Conservation (phyloP, 192 early-diverging fungal genomes). For the Coemansia sp. region DNA sequence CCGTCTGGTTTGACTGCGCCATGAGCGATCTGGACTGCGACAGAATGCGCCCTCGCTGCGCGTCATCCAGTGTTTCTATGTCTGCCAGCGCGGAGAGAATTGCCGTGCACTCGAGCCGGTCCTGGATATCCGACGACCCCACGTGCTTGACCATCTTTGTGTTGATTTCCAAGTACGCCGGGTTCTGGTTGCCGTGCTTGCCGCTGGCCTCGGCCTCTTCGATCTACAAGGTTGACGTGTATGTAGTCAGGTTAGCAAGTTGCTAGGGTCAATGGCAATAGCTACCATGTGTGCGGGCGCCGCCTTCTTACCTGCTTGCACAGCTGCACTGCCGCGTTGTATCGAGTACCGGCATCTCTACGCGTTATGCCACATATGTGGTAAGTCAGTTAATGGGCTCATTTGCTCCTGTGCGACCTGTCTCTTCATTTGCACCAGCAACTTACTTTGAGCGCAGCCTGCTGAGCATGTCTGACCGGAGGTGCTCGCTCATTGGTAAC, state of each 20-base stretch:
- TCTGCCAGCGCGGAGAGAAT: conserved; percentile 20
- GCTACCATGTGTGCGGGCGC: too few relatives aligned
- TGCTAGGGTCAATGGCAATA: too few relatives aligned
- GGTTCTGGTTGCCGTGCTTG: conserved; percentile 24
- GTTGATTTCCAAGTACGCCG: conserved; percentile 23
- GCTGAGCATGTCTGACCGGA: conserved; percentile 1
- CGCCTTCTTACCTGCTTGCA: neutral
- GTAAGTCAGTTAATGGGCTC: neutral
- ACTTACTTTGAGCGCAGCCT: conserved; percentile 21
- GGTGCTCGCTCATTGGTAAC: conserved; percentile 12
- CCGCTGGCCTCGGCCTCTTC: conserved; percentile 18
- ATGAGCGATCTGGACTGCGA: conserved; percentile 19
- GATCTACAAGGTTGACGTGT: conserved; percentile 25
- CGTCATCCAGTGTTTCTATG: conserved; percentile 21
- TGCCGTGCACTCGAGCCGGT: conserved; percentile 26
- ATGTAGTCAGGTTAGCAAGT: too few relatives aligned
- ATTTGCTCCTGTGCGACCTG: neutral
- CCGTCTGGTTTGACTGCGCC: conserved; percentile 1
- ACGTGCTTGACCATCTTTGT: conserved; percentile 6
- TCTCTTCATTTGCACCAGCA: too few relatives aligned
- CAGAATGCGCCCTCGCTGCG: conserved; percentile 27
- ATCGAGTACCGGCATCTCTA: conserved; percentile 1
- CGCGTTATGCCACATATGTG: neutral
- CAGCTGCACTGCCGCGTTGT: neutral
- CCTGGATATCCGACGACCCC: conserved; percentile 1